A percentile compares a stretch with the other conserved stretches of the same genome.
Evolutionary conservation across 306 rosid genomes (phyloP).

Genomic region (Boehmeria nivea): DNA sequence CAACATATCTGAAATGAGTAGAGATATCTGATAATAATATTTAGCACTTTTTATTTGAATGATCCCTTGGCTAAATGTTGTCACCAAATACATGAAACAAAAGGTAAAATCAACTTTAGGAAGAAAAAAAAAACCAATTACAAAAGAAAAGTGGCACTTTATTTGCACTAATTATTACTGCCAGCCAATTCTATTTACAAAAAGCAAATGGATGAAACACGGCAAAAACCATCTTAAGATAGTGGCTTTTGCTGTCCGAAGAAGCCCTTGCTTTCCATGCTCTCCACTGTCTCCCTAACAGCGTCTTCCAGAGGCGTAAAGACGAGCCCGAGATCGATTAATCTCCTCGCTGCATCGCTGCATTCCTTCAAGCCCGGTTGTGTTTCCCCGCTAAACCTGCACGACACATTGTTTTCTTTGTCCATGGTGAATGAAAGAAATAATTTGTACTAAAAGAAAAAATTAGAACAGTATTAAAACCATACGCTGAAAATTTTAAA

Average conservation of each 20-base stretch:
- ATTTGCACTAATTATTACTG: slow-evolving; percentile 27
- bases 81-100: too few species aligned
- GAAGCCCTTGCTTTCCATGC: slow-evolving; percentile 60
- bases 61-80: neutral
- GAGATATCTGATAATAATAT: too few species aligned
- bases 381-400: slow-evolving; percentile 66
- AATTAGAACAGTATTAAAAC: too few species aligned
- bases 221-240: slow-evolving; percentile 8
- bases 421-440: too few species aligned
- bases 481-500: too few species aligned
- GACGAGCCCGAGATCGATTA: slow-evolving; percentile 58
- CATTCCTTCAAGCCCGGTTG: slow-evolving; percentile 63
- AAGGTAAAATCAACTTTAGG: slow-evolving; percentile 14
- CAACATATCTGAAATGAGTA: neutral
- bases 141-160: slow-evolving; percentile 9
- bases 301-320: slow-evolving; percentile 74
- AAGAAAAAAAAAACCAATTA: slow-evolving; percentile 3
- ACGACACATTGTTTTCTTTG: neutral
- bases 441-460: too few species aligned
- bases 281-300: slow-evolving; percentile 56
- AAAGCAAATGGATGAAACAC: slow-evolving; percentile 7
- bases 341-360: slow-evolving; percentile 64
- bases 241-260: slow-evolving; percentile 20
- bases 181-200: slow-evolving; percentile 9
- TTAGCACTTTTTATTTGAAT: neutral